Evolutionary conservation across 495 filamentous ascomycete species (phyloP).

Genomic region (Penicillium soppii): DNA sequence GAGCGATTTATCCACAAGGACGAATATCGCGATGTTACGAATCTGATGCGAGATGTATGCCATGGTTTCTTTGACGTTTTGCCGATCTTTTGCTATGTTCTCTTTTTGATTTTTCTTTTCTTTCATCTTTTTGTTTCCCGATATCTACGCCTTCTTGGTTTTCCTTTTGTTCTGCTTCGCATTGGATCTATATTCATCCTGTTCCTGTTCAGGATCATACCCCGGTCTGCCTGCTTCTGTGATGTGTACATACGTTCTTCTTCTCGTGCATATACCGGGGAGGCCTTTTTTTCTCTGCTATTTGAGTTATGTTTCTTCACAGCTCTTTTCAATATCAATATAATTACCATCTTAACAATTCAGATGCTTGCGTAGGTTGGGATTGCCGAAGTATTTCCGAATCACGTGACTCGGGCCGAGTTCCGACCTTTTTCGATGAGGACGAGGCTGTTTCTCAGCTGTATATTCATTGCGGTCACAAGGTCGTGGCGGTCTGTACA

Average conservation of each 20-base stretch:
- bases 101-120: constrained; percentile 10
- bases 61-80: constrained; percentile 27
- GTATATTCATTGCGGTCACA: not conserved
- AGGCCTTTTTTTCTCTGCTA: not conserved
- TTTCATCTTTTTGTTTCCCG: constrained; percentile 5
- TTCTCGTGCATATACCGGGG: constrained; percentile 22
- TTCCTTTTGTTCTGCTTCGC: not conserved
- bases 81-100: too few relatives aligned
- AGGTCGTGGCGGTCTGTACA: too few relatives aligned
- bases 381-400: not conserved
- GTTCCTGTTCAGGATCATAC: constrained; percentile 9
- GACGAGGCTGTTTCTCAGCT: constrained; percentile 18
- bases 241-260: constrained; percentile 27
- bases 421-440: too few relatives aligned
- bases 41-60: constrained; percentile 30
- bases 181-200: constrained; percentile 7
- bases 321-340: not conserved
- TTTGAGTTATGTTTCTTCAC: not conserved
- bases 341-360: not conserved
- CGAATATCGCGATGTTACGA: constrained; percentile 26
- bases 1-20: constrained; percentile 21
- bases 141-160: too few relatives aligned
- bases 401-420: constrained; percentile 31
- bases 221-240: constrained; percentile 16
- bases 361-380: too few relatives aligned